Evolutionary conservation across 495 filamentous ascomycete species (phyloP), one percentile per base, ranked within the genome.

Genomic region (Daldinia decipiens): DNA sequence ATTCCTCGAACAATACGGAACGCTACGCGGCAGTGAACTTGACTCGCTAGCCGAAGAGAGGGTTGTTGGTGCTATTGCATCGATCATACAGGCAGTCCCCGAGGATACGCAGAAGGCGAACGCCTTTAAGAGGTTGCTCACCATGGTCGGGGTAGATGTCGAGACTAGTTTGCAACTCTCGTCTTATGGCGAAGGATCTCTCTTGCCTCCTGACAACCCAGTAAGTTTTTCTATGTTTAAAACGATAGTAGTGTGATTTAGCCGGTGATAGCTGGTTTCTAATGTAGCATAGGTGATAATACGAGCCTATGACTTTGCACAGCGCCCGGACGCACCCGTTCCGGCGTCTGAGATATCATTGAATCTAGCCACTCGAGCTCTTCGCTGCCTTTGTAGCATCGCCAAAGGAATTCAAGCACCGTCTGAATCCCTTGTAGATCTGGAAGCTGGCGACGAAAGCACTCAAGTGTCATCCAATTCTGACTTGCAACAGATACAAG

Each of bases 31-130:
- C 38, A 78, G 78, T 56, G 82, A 84, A 26, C 84, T 91, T 7
- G 92, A 93, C 29, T 84, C 85, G 13, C 80, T 87, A 27, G 91
- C 90, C 0, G 95, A 97, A 81, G 92, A 95, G 70, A 87, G 86
- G 50, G 87, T 98, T 3, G 79, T 97, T 12, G 91, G 92, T 63
- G 93, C 90, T 7, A 95, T 98, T 59, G 88, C 93, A 7, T 88
- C 90, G 13, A 92, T 98, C 60, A 88, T 97, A 38, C 93, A 97
- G 73, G 92, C 91, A 36, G 79, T 95, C 29, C 82, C 86, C 6
- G 80, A 85, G 0, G 89, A 95, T 58, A 80, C 84, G 40, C 79
- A 86, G 40, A 92, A 92, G 75, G 77, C 87, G 2, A 80, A 78
- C 29, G 87, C 87, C 2, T 80, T 96, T 9, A 85, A 87, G 57